Percentiles rank a stretch among this genome's conserved stretches.
phyloP scores from a whole-genome alignment of 192 early-diverging fungal genomes.

The Rhizoclosmatium globosum region DNA sequence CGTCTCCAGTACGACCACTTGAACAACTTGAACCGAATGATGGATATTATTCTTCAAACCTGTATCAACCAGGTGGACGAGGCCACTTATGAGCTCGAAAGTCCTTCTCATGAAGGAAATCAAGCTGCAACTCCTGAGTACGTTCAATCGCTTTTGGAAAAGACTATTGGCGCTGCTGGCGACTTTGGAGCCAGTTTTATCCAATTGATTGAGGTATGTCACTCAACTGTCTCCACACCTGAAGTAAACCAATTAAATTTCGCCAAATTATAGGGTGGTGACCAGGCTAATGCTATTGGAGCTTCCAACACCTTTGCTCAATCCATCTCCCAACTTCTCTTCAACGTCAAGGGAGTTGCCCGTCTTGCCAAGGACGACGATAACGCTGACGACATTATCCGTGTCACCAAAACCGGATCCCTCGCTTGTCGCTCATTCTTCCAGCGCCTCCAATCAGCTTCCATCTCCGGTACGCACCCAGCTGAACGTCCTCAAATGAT shows the following conservation, averaged over 20 bases:
- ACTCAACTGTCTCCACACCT: no score
- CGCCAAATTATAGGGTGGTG: constrained; percentile 73
- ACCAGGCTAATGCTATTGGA: constrained; percentile 88
- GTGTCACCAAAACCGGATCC: constrained; percentile 71
- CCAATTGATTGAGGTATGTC: constrained; percentile 58
- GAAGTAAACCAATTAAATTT: not conserved
- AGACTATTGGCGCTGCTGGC: constrained; percentile 58
- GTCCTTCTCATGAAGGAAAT: constrained; percentile 83
- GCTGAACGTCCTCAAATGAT: constrained; percentile 77
- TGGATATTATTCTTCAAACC: constrained; percentile 83
- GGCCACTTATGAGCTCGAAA: constrained; percentile 85
- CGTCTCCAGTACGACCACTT: constrained; percentile 62
- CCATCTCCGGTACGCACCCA: constrained; percentile 50
- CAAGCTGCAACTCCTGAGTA: constrained; percentile 90
- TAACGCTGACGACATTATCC: constrained; percentile 78
- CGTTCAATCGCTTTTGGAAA: constrained; percentile 91
- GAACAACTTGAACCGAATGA: constrained; percentile 47
- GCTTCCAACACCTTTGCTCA: constrained; percentile 83
- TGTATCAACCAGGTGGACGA: constrained; percentile 92
- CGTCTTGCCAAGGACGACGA: constrained; percentile 85
- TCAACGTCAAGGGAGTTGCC: constrained; percentile 89
- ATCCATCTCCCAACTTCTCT: constrained; percentile 79
- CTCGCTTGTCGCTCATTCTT: constrained; percentile 82
- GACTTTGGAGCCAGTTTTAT: constrained; percentile 60
- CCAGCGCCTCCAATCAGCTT: constrained; percentile 77